phyloP scores from a whole-genome alignment of 345 rosid species.

The Litchi chinensis region DNA sequence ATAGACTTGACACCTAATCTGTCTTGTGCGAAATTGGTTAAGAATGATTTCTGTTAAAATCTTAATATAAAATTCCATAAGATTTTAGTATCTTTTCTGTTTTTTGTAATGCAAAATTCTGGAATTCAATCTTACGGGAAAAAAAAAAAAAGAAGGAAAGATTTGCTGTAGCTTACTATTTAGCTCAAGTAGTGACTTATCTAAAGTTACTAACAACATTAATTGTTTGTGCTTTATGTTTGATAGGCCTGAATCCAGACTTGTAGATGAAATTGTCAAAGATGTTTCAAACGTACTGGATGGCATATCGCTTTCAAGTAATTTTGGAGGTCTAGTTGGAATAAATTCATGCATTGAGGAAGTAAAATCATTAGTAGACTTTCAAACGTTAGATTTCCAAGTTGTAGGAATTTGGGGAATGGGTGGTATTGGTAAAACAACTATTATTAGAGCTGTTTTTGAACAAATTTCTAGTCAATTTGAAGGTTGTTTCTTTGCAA shows the following conservation, averaged over 20 bases:
- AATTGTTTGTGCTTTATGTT: neutral
- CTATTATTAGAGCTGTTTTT: neutral
- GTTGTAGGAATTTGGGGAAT: conserved; percentile 2
- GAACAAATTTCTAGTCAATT: neutral
- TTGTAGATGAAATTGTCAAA: neutral
- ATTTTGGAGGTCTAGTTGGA: neutral
- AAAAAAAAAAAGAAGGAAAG: too few species aligned
- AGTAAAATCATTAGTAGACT: neutral
- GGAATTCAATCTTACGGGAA: too few species aligned
- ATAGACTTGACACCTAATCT: too few species aligned
- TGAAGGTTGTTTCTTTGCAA: neutral
- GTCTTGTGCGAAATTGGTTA: too few species aligned
- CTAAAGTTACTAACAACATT: neutral
- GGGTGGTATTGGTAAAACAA: conserved; percentile 8
- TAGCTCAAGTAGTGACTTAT: too few species aligned
- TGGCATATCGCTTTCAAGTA: neutral
- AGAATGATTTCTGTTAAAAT: too few species aligned
- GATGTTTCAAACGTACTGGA: neutral
- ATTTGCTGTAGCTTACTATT: too few species aligned
- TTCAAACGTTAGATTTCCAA: neutral
- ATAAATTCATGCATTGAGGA: neutral
- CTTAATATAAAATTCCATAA: too few species aligned
- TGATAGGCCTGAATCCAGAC: neutral
- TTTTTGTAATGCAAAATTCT: too few species aligned
- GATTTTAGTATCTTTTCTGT: too few species aligned